phyloP scores from a whole-genome alignment of 805 yeast genomes.

The Wickerhamiella cacticola region DNA sequence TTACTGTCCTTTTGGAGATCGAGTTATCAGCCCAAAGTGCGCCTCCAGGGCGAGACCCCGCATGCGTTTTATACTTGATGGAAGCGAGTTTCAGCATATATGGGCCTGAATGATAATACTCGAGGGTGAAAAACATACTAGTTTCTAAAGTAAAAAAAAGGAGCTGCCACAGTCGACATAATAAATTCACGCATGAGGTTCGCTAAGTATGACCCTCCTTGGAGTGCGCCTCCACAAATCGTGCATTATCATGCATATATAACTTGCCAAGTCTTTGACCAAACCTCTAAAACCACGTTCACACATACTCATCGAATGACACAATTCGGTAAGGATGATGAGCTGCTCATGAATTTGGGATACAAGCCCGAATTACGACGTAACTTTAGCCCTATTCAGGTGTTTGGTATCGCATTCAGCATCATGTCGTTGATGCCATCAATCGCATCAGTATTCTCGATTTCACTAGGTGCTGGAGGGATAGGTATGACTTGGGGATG shows the following conservation, averaged over 20 bases:
- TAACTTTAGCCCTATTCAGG: constrained; percentile 47
- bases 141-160: no score
- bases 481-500: constrained; percentile 65
- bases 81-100: no score
- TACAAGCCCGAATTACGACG: constrained; percentile 58
- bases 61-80: no score
- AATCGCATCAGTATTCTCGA: constrained; percentile 42
- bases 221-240: no score
- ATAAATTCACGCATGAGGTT: no score
- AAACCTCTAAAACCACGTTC: not conserved
- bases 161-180: no score
- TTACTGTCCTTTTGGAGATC: no score
- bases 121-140: no score
- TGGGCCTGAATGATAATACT: no score
- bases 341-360: constrained; percentile 40
- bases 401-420: constrained; percentile 59
- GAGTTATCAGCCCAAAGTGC: no score
- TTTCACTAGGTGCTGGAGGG: constrained; percentile 51
- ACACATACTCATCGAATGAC: not conserved
- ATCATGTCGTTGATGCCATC: constrained; percentile 57
- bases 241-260: not conserved
- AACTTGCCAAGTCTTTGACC: not conserved
- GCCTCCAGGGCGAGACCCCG: no score
- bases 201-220: no score
- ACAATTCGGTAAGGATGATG: constrained; percentile 21